Evolutionary conservation across 306 rosid species (phyloP), one percentile per base, ranked within the genome.

Genomic region (Fagus crenata): DNA sequence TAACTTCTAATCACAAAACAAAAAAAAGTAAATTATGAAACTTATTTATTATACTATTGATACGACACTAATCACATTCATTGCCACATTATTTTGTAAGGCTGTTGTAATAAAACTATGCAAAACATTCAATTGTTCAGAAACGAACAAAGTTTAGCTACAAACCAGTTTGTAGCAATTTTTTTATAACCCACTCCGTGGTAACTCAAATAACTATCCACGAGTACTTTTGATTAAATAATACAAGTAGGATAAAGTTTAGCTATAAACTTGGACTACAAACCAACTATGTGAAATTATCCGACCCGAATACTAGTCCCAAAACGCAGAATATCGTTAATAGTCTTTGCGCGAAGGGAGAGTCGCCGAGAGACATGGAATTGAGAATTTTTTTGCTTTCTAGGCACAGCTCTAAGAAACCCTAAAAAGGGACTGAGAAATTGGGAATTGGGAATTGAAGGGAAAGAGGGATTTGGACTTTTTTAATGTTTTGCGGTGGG

Each of bases 191-290:
- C n/a, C n/a, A n/a, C n/a, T n/a, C n/a, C n/a, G n/a, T n/a, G n/a
- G n/a, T n/a, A n/a, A n/a, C n/a, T n/a, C n/a, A n/a, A n/a, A n/a
- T n/a, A n/a, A n/a, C n/a, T n/a, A n/a, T n/a, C n/a, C n/a, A n/a
- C n/a, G n/a, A n/a, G n/a, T n/a, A n/a, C n/a, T n/a, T 84, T 69
- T 86, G 86, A 28, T 64, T 90, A 0, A 97, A 97, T 7, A 95
- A 91, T 79, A 88, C 98, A 11, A 97, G 97, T 78, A 92, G 93
- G 75, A 90, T 88, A 70, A 92, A 97, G 71, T 90, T 87, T 40
- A 84, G 83, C 75, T 86, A 81, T n/a, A 74, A 95, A 86, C 42
- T 97, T 96, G 0, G 90, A 82, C 83, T 86, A 89, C 22, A 92
- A 61, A 70, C 90, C 91, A 65, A 9, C 32, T 13, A 74, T n/a